Conservation (phyloP, 441 rosid genomes). For the Erodium trifolium region DNA sequence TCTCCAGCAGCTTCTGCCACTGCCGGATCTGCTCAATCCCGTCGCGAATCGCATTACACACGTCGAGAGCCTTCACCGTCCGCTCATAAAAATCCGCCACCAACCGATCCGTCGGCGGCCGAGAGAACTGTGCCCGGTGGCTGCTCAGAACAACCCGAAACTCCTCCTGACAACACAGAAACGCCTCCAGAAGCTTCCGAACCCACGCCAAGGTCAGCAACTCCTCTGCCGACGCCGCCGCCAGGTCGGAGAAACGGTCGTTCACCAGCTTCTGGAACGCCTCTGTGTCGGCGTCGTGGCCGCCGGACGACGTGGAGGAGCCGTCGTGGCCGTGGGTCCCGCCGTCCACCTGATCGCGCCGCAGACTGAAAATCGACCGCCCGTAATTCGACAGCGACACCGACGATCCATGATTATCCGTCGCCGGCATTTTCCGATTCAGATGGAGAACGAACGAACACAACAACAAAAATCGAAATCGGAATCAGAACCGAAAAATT, state of each 20-base stretch:
- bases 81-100: conserved; percentile 60
- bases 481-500: conserved; percentile 3
- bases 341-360: conserved; percentile 44
- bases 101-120: conserved; percentile 59
- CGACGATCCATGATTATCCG: conserved; percentile 52
- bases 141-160: conserved; percentile 41
- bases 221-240: conserved; percentile 35
- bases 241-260: conserved; percentile 41
- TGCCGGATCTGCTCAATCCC: conserved; percentile 84
- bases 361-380: conserved; percentile 45
- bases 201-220: conserved; percentile 63
- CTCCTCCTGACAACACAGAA: conserved; percentile 62
- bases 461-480: not conserved
- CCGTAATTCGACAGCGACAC: conserved; percentile 29
- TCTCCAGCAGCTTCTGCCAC: conserved; percentile 78
- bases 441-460: not conserved
- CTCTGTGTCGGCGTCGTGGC: conserved; percentile 34
- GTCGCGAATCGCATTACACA: conserved; percentile 84
- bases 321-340: conserved; percentile 19
- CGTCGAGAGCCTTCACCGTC: conserved; percentile 79
- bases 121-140: conserved; percentile 22
- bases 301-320: not conserved
- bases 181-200: conserved; percentile 52
- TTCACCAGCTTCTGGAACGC: conserved; percentile 55
- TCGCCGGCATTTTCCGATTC: conserved; percentile 53